Base-by-base conservation (phyloP, 192 early-diverging fungal genomes). In the Backusella macrospora region DNA sequence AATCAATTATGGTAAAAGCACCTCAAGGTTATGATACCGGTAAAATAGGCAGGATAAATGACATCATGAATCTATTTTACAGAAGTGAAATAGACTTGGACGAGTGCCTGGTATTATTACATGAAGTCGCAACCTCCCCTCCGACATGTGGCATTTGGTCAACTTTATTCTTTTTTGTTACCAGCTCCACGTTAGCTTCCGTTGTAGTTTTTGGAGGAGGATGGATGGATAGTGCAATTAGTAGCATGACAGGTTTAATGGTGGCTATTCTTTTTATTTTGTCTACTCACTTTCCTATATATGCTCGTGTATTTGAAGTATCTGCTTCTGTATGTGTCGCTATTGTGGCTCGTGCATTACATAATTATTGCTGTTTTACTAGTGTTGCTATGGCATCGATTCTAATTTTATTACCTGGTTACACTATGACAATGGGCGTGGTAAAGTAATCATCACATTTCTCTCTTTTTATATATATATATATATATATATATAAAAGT, bases 361-460 rank as follows among this genome's bases (percentile, higher is more conserved):
- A 77, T 48, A 59, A 70, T 14, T 81, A 73, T 26, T 48, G 63
- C 6, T 81, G 80, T 15, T 77, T 78, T 43, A 63, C 76, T 9
- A 78, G 66, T 45, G 80, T 81, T 12, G 76, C 66, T n/a, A 64
- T 81, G 23, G 70, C 80, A 9, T 55, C 80, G 38, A 71, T 82
- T 65, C 85, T 90, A 23, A 84, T 91, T 81, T 76, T 93, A 9
- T 83, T 92, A 10, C 90, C 92, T 1, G 96, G 96, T 15, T 85
- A 96, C 71, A 80, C 87, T 7, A 80, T 98, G 76, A 96, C 96
- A 1, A 85, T 92, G 42, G 82, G 91, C 26, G 92, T 96, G 40
- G 78, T 80, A 80, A 75, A n/a, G n/a, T n/a, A 39, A 14, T 16
- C 13, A 72, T 47, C 16, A 7, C 5, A n/a, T 48, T 4, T 49